Base-by-base conservation (phyloP, 352 stramenopile genomes). In the Peronosclerospora sorghi region DNA sequence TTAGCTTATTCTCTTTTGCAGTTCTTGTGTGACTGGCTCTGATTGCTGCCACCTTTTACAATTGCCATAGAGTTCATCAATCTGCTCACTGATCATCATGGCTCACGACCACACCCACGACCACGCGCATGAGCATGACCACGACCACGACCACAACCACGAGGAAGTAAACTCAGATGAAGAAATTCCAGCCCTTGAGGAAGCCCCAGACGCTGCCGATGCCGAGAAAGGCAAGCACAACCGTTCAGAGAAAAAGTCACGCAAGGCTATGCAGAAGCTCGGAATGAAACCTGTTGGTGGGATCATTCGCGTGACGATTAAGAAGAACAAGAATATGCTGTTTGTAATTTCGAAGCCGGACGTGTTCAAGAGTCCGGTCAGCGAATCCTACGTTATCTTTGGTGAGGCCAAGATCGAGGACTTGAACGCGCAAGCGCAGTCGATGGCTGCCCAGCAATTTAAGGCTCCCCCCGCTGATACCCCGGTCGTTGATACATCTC, bases 261-360 rank as follows among this genome's bases (percentile, higher is more conserved):
- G 95, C 58, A 98, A 99, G 78, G 94, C 94, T 42, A 98, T 99
- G 86, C 86, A 97, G 65, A 99, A 99, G 82, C 83, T 99, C 34
- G 94, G 94, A 42, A 95, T 99, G 79, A 96, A 97, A 59, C 76
- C 84, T 21, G 86, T 99, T 35, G 70, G 81, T 41, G 95, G 93
- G 60, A 94, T 99, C 65, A 86, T 97, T 52, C 83, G 95, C 50
- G 95, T 98, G 36, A 97, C 93, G 12, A 95, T 99, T 48, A 98
- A 98, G 75, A 97, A 96, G 70, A 96, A 89, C 68, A 97, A 98
- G 73, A 98, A 96, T 62, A 62, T 89, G 37, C 49, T 96, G 39
- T 98, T 99, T 64, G 95, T 97, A 14, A 98, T 99, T 59, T 89
- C 82, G 56, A 95, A 97, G 59, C 95, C 96, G 5, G 96, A 98